phyloP scores from a whole-genome alignment of 495 filamentous ascomycete species.

The Tuber borchii region DNA sequence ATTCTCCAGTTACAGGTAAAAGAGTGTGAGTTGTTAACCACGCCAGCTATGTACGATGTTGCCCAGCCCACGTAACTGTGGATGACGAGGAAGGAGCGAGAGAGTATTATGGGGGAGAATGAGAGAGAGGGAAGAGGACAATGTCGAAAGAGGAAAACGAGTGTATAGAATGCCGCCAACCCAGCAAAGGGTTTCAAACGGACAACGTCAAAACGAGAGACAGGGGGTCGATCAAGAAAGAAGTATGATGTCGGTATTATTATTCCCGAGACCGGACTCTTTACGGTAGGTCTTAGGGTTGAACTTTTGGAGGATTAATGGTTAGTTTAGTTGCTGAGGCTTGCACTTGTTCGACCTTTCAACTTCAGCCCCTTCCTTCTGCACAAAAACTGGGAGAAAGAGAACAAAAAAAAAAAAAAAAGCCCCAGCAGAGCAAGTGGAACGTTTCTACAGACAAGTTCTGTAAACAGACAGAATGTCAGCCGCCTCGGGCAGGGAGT shows the following conservation, averaged over 20 bases:
- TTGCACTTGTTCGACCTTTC: background rate
- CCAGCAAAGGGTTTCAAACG: conserved; percentile 29
- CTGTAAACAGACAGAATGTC: background rate
- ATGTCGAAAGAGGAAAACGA: conserved; percentile 20
- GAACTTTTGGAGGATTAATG: background rate
- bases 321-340: background rate
- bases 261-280: background rate
- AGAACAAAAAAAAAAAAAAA: background rate
- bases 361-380: background rate
- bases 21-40: conserved; percentile 23
- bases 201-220: conserved; percentile 29
- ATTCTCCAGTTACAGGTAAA: conserved; percentile 18
- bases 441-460: background rate
- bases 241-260: conserved; percentile 7
- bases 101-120: conserved; percentile 19
- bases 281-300: background rate
- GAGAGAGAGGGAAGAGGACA: conserved; percentile 18
- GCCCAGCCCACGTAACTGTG: conserved; percentile 28
- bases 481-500: background rate
- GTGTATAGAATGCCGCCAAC: conserved; percentile 35
- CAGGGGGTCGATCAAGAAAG: conserved; percentile 13
- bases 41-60: conserved; percentile 27
- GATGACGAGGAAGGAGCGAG: conserved; percentile 30
- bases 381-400: background rate
- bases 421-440: background rate